Conservation (phyloP, 768 basidiomycete species). For the Clathrus columnatus region DNA sequence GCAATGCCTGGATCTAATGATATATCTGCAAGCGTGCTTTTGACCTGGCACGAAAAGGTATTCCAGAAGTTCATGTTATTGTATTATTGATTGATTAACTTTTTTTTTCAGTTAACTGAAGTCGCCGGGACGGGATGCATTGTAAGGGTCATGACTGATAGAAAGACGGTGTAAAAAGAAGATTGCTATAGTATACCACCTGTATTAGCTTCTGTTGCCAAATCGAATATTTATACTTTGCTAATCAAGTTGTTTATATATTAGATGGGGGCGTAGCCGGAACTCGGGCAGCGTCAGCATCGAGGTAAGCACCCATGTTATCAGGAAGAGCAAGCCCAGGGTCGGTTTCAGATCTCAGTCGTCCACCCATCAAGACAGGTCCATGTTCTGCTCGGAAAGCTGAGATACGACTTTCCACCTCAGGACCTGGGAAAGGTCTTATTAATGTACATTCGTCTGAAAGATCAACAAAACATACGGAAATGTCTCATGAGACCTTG, state of each 20-base stretch:
- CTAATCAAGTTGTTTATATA: no score
- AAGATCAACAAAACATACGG: conserved; percentile 33
- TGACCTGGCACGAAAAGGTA: conserved; percentile 98
- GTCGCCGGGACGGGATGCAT: conserved; percentile 92
- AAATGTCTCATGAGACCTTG: conserved; percentile 97
- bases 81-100: background rate
- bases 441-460: background rate
- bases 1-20: conserved; percentile 50
- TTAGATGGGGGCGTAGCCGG: background rate
- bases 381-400: conserved; percentile 69
- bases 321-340: conserved; percentile 66
- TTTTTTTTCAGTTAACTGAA: conserved; percentile 71
- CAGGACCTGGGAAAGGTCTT: conserved; percentile 37
- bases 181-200: no score
- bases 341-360: conserved; percentile 57
- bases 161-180: conserved; percentile 38
- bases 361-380: conserved; percentile 82
- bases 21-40: conserved; percentile 54
- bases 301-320: conserved; percentile 50
- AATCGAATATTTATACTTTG: no score
- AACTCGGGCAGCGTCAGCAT: conserved; percentile 16
- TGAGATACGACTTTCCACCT: conserved; percentile 83
- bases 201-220: no score
- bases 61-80: conserved; percentile 15
- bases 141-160: conserved; percentile 75